A percentile compares a stretch with the other conserved stretches of the same genome.
Conservation (phyloP, 805 yeast genomes). For the Myxozyma neglecta region DNA sequence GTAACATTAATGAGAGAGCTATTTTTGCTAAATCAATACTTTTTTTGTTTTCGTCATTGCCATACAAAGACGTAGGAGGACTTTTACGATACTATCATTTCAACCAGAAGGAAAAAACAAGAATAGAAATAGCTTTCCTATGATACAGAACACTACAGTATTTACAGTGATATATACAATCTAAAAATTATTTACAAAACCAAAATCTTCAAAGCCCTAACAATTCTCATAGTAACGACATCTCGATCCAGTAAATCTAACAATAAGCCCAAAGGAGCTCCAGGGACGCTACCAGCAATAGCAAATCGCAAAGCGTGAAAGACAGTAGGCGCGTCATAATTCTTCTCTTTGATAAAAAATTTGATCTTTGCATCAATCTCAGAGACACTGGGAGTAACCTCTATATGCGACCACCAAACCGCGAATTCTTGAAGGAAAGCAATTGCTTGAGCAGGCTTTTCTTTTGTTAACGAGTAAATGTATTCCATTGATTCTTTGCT, state of each 20-base stretch:
- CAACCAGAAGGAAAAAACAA: too few species aligned
- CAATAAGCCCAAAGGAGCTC: conserved; percentile 27
- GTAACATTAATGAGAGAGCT: too few species aligned
- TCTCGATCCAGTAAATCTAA: conserved; percentile 20
- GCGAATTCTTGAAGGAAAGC: conserved; percentile 9
- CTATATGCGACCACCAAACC: conserved; percentile 7
- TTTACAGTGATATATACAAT: too few species aligned
- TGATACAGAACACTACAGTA: too few species aligned
- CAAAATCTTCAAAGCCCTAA: conserved; percentile 12
- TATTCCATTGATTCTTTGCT: conserved; percentile 7
- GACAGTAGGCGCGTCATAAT: conserved; percentile 3
- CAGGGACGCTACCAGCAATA: conserved; percentile 22
- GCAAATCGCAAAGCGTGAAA: conserved; percentile 29
- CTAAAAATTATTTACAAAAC: conserved; percentile 6
- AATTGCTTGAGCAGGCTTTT: conserved; percentile 5
- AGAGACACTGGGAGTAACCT: not conserved
- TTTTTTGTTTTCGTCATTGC: too few species aligned
- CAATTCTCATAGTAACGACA: conserved; percentile 7
- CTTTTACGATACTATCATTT: too few species aligned
- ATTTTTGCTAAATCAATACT: too few species aligned
- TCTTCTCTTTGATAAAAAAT: not conserved
- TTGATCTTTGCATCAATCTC: conserved; percentile 7
- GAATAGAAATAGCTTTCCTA: too few species aligned
- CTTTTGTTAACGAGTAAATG: not conserved
- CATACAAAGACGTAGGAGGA: too few species aligned